Base-by-base conservation (phyloP, 1,139 yeast species). In the Saccharomyces hybrid region DNA sequence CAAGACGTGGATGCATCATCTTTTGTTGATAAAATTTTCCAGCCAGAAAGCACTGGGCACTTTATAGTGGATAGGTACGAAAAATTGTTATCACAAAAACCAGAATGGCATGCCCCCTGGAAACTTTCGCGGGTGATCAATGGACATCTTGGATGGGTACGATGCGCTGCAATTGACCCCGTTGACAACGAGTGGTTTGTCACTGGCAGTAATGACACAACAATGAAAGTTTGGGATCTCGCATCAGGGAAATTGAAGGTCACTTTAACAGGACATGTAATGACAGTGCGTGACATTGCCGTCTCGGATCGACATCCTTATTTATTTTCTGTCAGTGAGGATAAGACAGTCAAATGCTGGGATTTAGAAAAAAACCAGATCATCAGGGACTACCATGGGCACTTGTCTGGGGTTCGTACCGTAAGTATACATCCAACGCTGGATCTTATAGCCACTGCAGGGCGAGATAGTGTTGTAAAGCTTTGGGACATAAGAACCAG, bases 81-180 rank as follows among this genome's bases (percentile, higher is more conserved):
- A 27, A 60, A 52, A 54, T 56, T 58, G 58, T 48, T 60, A 41
- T 56, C 56, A 47, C 72, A 58, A 47, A 67, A 63, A 54, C 82
- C 83, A 0, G 71, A 70, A 51, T 78, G 81, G 78, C 75, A 80
- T 64, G 78, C 81, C 0, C 80, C 82, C 0, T 90, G 96, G 95
- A 79, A 81, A 60, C 76, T 89, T 3, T 76, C 76, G 67, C 75
- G 88, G 54, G 90, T 93, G 1, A 77, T 93, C 2, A 83, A 88
- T 0, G 99, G 98, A 2, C 99, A 95, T 67, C 78, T 80, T 48
- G 99, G 99, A 0, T 91, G 98, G 95, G 91, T 95, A 1, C 77
- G 96, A 49, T 77, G 89, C 27, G 75, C 90, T 2, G 78, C 85
- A 7, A 80, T 88, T 7, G 99, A 93, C 57, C 96, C 96, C 0